Conservation (phyloP, 2,329 filamentous ascomycete species). For the Harringtonia lauricola region DNA sequence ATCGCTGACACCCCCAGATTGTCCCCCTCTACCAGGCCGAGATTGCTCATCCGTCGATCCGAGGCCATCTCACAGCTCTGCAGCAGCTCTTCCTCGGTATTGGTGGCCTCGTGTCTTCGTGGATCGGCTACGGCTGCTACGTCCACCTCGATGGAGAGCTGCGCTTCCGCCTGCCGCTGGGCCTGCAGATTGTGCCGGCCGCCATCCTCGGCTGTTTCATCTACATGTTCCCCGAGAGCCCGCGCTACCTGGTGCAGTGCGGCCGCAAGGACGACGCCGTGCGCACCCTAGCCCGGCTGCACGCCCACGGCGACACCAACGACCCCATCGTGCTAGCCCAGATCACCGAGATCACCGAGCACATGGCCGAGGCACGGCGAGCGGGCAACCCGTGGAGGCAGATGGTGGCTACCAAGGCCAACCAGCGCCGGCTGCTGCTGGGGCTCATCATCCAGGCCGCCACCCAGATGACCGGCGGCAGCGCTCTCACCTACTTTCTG, state of each 20-base stretch:
- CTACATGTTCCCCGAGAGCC: conserved; percentile 25
- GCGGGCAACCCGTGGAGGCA: background rate
- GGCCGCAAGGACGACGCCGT: conserved; percentile 27
- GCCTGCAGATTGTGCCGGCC: conserved; percentile 29
- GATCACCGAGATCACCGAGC: background rate
- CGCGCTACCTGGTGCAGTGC: conserved; percentile 23
- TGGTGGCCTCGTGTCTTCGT: conserved; percentile 45
- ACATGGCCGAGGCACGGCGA: background rate
- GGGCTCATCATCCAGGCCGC: conserved; percentile 44
- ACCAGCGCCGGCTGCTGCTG: conserved; percentile 34
- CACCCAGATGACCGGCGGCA: conserved; percentile 34
- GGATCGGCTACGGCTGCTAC: conserved; percentile 43
- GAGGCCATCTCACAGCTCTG: conserved; percentile 48
- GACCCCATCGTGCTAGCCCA: conserved; percentile 4
- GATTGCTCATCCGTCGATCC: conserved; percentile 50
- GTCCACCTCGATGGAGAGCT: conserved; percentile 1
- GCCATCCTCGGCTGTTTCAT: conserved; percentile 17
- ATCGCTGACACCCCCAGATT: conserved; percentile 56
- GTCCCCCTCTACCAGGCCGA: conserved; percentile 57
- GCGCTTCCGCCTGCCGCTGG: conserved; percentile 31
- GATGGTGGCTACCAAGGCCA: background rate
- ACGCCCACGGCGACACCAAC: conserved; percentile 16
- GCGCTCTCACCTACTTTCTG: conserved; percentile 53
- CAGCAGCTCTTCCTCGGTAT: conserved; percentile 58
- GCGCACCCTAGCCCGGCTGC: conserved; percentile 21